phyloP scores from a whole-genome alignment of 257 asterid genomes.

The Cynanchum wilfordii region DNA sequence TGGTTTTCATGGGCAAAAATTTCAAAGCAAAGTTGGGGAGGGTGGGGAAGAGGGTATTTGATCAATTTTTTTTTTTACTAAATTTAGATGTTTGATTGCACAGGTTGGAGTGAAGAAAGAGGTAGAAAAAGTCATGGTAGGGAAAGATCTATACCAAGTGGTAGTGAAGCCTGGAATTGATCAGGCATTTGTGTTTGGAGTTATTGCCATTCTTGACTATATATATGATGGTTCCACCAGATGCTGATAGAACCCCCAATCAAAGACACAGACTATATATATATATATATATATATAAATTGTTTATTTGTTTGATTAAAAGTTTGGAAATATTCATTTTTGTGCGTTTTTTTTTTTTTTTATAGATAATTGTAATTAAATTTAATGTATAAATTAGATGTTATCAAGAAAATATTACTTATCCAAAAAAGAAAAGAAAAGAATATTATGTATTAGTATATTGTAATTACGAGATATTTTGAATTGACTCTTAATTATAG shows the following conservation, averaged over 20 bases:
- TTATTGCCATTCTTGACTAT: conserved; percentile 80
- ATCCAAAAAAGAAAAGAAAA: too few species aligned
- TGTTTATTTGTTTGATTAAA: neutral
- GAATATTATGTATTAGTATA: too few species aligned
- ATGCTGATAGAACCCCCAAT: conserved; percentile 33
- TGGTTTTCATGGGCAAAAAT: too few species aligned
- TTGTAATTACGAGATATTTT: too few species aligned
- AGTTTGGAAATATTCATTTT: neutral
- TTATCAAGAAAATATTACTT: too few species aligned
- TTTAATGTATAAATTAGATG: too few species aligned
- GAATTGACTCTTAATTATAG: too few species aligned
- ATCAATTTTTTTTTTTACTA: too few species aligned
- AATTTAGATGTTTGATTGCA: neutral
- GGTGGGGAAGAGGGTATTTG: too few species aligned
- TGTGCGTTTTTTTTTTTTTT: neutral
- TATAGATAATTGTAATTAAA: neutral
- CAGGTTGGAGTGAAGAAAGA: conserved; percentile 65
- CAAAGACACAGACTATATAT: too few species aligned
- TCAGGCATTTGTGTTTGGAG: conserved; percentile 82
- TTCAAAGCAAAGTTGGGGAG: too few species aligned
- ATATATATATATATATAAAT: too few species aligned
- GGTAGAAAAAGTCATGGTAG: conserved; percentile 36
- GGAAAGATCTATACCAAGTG: conserved; percentile 62
- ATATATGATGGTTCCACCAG: conserved; percentile 75
- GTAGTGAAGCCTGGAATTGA: conserved; percentile 69